A percentile compares a stretch with the other conserved stretches of the same genome.
These are phyloP conservation scores for Diaporthe aspalathi DNA, from an alignment of 2,329 filamentous ascomycete species.

Conservation along the genomic window DNA sequence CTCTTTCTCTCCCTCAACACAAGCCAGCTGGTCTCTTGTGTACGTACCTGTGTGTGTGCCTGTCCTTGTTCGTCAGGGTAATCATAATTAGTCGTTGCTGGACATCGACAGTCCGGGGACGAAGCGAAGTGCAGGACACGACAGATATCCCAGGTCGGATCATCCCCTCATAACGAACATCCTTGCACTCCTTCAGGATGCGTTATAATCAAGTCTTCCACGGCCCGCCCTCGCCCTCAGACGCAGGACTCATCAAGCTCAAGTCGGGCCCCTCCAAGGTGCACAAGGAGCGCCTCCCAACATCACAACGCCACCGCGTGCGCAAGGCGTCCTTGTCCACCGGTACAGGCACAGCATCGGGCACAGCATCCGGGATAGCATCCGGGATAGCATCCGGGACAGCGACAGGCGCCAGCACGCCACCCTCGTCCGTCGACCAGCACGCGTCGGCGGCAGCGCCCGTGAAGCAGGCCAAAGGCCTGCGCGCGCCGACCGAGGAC, in stretches of 20 bases:
- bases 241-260: conserved; percentile 34
- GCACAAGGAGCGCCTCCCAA: conserved; percentile 36
- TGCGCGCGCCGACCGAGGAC: conserved; percentile 12
- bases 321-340: conserved; percentile 36
- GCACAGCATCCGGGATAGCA: neutral
- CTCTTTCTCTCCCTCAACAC: neutral
- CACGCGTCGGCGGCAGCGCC: neutral
- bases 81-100: conserved; percentile 31
- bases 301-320: conserved; percentile 34
- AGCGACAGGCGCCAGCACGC: conserved; percentile 21
- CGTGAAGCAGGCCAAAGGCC: conserved; percentile 1
- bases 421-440: conserved; percentile 4
- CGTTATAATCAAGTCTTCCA: conserved; percentile 37
- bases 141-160: neutral
- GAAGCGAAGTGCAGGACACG: conserved; percentile 31
- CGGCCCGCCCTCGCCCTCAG: conserved; percentile 34
- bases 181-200: conserved; percentile 30
- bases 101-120: conserved; percentile 16
- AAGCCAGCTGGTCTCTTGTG: conserved; percentile 19
- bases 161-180: neutral
- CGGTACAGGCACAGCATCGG: neutral
- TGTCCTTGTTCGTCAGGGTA: neutral
- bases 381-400: neutral
- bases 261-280: conserved; percentile 29
- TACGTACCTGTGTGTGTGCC: neutral